Evolutionary conservation across 108 stramenopile species (phyloP).

Genomic region (Cylindrotheca fusiformis): DNA sequence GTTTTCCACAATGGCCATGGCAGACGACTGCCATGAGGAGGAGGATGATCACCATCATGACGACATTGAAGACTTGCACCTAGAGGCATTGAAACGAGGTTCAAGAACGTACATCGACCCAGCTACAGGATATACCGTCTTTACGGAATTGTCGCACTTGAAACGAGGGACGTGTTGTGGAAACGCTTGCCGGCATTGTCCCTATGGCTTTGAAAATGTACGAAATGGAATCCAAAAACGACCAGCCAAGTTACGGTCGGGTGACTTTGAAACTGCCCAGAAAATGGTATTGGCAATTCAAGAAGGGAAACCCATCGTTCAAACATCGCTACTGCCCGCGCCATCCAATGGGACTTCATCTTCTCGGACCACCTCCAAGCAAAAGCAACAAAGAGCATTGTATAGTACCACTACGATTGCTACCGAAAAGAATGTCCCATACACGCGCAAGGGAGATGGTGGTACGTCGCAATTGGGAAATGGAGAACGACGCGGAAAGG

Average conservation of each 20-base stretch:
- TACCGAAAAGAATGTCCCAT: conserved; percentile 83
- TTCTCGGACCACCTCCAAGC: conserved; percentile 3
- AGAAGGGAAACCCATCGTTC: neutral
- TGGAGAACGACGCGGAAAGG: conserved; percentile 75
- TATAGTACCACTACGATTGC: neutral
- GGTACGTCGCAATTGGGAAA: conserved; percentile 74
- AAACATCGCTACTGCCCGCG: neutral
- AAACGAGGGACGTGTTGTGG: conserved; percentile 91
- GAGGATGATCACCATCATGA: no score
- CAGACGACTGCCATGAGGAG: neutral
- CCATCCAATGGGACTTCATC: neutral
- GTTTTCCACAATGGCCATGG: no score
- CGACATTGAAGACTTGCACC: conserved; percentile 47
- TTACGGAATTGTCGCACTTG: conserved; percentile 79
- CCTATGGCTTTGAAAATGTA: conserved; percentile 87
- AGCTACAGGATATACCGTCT: conserved; percentile 83
- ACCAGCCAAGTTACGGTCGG: conserved; percentile 44
- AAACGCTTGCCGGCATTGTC: conserved; percentile 89
- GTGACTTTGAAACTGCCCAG: conserved; percentile 38
- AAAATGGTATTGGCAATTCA: conserved; percentile 33
- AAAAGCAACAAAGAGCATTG: neutral
- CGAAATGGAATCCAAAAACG: neutral
- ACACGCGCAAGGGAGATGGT: conserved; percentile 71
- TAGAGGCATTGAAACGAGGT: conserved; percentile 43
- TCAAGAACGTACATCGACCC: conserved; percentile 84